phyloP scores from a whole-genome alignment of 305 asterid genomes.

The Striga hermonthica region DNA sequence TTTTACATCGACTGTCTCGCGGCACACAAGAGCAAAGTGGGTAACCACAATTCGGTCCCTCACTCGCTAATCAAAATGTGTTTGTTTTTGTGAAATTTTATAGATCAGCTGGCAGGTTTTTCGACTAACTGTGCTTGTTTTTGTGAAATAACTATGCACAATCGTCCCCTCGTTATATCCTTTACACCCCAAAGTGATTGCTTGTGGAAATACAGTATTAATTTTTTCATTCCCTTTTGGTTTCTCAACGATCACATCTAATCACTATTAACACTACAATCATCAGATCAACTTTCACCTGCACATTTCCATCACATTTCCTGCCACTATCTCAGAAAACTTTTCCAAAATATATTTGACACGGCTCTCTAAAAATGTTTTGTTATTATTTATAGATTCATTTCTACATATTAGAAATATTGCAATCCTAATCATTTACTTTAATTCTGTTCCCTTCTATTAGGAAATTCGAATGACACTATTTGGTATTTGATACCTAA shows the following conservation, averaged over 20 bases:
- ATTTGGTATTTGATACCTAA: constrained; percentile 30
- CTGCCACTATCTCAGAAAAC: neutral
- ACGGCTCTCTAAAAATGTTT: constrained; percentile 3
- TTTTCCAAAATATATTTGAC: neutral
- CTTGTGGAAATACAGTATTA: neutral
- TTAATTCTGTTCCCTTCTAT: constrained; percentile 20
- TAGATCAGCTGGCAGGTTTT: constrained; percentile 14
- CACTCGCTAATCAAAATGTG: too few species aligned
- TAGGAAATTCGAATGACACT: constrained; percentile 5
- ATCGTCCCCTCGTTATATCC: neutral
- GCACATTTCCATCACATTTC: neutral
- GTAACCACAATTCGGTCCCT: too few species aligned
- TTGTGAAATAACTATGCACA: neutral
- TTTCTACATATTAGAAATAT: constrained; percentile 23
- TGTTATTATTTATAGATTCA: constrained; percentile 20
- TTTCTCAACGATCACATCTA: neutral
- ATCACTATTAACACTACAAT: neutral
- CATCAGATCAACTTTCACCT: neutral
- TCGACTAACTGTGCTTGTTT: constrained; percentile 3
- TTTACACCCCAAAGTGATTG: neutral
- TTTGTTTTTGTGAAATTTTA: too few species aligned
- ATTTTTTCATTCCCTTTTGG: neutral
- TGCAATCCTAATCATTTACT: constrained; percentile 17
- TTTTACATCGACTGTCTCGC: too few species aligned
- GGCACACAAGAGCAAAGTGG: too few species aligned